These are phyloP conservation scores for Hypomyces rosellus DNA, from an alignment of 2,329 filamentous ascomycete species.

Conservation along the genomic window DNA sequence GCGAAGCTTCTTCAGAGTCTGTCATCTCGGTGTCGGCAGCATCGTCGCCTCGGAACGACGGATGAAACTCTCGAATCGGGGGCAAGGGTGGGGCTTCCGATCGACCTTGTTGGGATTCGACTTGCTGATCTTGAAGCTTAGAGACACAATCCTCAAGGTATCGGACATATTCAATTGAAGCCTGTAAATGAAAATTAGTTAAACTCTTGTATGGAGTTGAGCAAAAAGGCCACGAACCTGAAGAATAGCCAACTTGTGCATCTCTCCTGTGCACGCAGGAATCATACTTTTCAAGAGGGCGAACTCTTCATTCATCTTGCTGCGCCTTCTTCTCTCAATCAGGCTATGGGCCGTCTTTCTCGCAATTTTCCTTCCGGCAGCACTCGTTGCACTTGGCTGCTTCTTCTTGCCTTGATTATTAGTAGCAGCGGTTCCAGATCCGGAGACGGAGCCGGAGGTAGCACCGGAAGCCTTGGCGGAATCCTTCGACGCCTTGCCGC, in stretches of 20 bases:
- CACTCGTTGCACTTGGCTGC: constrained; percentile 66
- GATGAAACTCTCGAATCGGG: constrained; percentile 33
- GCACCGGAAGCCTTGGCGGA: constrained; percentile 15
- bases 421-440: constrained; percentile 17
- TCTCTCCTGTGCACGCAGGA: constrained; percentile 89
- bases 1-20: constrained; percentile 44
- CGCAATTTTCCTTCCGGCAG: constrained; percentile 88
- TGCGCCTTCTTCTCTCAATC: constrained; percentile 81
- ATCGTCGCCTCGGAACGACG: constrained; percentile 34
- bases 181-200: constrained; percentile 42
- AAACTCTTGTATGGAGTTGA: background rate
- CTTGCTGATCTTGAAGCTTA: constrained; percentile 62
- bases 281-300: constrained; percentile 90
- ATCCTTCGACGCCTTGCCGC: constrained; percentile 16
- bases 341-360: constrained; percentile 94
- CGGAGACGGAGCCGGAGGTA: constrained; percentile 14
- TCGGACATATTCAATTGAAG: constrained; percentile 90
- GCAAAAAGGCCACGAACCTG: constrained; percentile 54
- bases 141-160: constrained; percentile 86
- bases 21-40: constrained; percentile 56
- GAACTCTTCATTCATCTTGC: constrained; percentile 99
- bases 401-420: constrained; percentile 60
- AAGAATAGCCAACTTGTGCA: constrained; percentile 95
- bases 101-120: constrained; percentile 24
- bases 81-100: constrained; percentile 26